Evolutionary conservation across 768 basidiomycete species (phyloP), one percentile per base, ranked within the genome.

Genomic region (Pulveroboletus sp.): DNA sequence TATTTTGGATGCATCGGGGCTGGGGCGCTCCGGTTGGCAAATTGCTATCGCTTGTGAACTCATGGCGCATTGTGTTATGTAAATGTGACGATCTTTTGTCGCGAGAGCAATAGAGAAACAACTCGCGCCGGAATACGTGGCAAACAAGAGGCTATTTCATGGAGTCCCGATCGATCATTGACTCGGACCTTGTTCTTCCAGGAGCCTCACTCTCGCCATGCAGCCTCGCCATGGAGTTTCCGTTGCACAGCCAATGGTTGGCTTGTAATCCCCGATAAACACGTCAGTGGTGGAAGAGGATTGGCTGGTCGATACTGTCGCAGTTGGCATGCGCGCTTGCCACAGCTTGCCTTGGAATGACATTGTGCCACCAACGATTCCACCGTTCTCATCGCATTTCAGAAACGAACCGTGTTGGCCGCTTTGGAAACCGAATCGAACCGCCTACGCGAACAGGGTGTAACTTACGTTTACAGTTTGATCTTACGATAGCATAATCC

Each of bases 271-370:
- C n/a, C n/a, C n/a, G n/a, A 35, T 12, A 36, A 41, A 43, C n/a
- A 29, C 27, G 27, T 29, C 27, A 29, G 27, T 20, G 41, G 38
- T 35, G 23, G 38, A 26, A 22, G 6, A 13, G 10, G 9, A 19
- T 32, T 26, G 22, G 48, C n/a, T 8, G 10, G 24, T 42, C 38
- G 51, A 45, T 49, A 32, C 50, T 44, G 37, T 50, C 4, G 6
- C 32, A 10, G 19, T 50, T 60, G 61, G 61, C 40, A 26, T 30
- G 49, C 6, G 51, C 41, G 51, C 50, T 45, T 49, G 22, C 40
- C 22, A 55, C 51, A 47, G 40, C 41, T 37, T 31, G 50, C 38
- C 46, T 35, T 14, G 1, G 16, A 36, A 11, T n/a, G n/a, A 42
- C 11, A 34, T 46, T 16, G 24, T 40, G 34, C 20, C 51, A 49